A percentile compares a stretch with the other conserved stretches of the same genome.
phyloP scores from a whole-genome alignment of 345 rosid genomes.

The Eucalyptus pauciflora region DNA sequence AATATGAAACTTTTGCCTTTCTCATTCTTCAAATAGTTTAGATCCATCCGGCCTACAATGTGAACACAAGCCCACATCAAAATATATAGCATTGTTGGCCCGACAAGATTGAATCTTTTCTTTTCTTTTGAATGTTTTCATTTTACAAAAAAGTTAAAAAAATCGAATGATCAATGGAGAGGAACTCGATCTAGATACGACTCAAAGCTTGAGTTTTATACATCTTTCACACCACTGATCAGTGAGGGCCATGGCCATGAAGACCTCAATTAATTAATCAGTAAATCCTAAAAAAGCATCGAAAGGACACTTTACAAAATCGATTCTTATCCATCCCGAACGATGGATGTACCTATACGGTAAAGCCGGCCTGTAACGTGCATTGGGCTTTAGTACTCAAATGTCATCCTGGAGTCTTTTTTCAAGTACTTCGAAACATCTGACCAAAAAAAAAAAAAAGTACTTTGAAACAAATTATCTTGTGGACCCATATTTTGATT shows the following conservation, averaged over 20 bases:
- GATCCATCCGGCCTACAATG: neutral
- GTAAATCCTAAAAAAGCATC: neutral
- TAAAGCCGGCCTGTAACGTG: neutral
- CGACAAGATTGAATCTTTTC: neutral
- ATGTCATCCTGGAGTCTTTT: neutral
- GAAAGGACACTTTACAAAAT: neutral
- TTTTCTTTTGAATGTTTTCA: neutral
- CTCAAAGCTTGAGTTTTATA: neutral
- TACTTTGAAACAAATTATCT: neutral
- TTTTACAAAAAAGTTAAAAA: neutral
- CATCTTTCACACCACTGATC: neutral
- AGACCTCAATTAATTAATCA: neutral
- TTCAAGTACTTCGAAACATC: neutral
- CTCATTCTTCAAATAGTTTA: neutral
- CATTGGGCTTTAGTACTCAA: neutral
- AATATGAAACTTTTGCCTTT: neutral
- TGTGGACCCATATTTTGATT: neutral
- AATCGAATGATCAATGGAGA: neutral
- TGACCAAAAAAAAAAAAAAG: too few species aligned
- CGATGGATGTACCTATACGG: too few species aligned
- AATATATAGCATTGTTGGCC: neutral
- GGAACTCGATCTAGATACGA: accelerated
- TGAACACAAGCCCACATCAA: neutral
- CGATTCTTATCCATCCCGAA: neutral
- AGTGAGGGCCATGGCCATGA: neutral